Base-by-base conservation (phyloP, 768 basidiomycete genomes). In the Kondoa malvinella region DNA sequence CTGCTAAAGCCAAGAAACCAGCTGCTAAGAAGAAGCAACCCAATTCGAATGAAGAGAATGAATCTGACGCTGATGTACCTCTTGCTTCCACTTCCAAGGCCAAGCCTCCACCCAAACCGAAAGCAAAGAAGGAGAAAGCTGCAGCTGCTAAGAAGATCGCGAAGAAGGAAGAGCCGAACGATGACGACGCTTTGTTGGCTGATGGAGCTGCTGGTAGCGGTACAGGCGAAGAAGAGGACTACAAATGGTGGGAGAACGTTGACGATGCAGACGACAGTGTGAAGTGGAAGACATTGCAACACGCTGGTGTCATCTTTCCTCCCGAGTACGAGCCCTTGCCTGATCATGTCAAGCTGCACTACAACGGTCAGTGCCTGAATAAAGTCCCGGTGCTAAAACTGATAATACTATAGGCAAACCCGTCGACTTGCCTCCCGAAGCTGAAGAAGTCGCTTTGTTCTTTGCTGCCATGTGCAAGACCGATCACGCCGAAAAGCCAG, bases 401-500 rank as follows among this genome's bases (percentile, higher is more conserved):
- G 62, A 17, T n/a, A 31, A 60, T 21, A 29, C 4, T 72, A 50
- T 72, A 95, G 94, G 90, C 71, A 84, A 86, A 77, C 76, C 81
- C 14, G 82, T 96, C 31, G 81, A 86, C 73, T 84, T 99, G 34
- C 84, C 90, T 26, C 84, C 82, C 15, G 89, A 86, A 69, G 81
- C 92, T 4, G 95, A 99, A 78, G 95, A 99, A 77, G 94, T 97
- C 59, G 94, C 95, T 31, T 87, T 88, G 4, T 99, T 99, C 78
- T 99, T 92, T 74, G 95, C 81, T 34, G 88, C 91, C 25, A 83
- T 97, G 81, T 75, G 97, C 40, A 91, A 92, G 77, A 88, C 89
- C 4, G 89, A 92, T 69, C 92, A 99, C 74, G 88, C 89, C 3
- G 81, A 87, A 78, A 92, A 97, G 76, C 81, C 80, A 16, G 85